These are phyloP conservation scores for Amanita subjunquillea DNA, from an alignment of 768 basidiomycete genomes.

Conservation along the genomic window DNA sequence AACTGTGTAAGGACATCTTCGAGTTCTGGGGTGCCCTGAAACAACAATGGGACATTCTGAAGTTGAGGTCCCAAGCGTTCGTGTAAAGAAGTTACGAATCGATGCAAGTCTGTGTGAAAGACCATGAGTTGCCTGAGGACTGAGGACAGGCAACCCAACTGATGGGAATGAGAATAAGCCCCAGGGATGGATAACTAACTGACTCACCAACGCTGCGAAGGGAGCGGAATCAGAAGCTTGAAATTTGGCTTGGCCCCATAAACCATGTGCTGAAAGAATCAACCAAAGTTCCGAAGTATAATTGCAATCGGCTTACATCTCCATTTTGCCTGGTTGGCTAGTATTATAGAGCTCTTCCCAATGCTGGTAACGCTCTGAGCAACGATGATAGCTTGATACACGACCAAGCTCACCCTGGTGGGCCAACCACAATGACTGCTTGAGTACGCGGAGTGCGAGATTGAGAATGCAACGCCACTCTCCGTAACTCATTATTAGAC, in stretches of 20 bases:
- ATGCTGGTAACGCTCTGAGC: slow-evolving; percentile 25
- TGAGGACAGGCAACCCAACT: slow-evolving; percentile 62
- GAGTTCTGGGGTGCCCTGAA: slow-evolving; percentile 62
- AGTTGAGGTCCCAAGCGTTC: slow-evolving; percentile 60
- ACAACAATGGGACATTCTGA: slow-evolving; percentile 58
- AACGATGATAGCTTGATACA: neutral
- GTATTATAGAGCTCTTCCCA: slow-evolving; percentile 68
- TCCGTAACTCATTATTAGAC: slow-evolving; percentile 33
- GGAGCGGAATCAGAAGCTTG: slow-evolving; percentile 56
- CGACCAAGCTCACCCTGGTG: slow-evolving; percentile 40
- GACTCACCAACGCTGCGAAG: slow-evolving; percentile 50
- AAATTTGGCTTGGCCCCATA: slow-evolving; percentile 75
- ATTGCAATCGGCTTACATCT: slow-evolving; percentile 30
- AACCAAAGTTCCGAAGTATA: slow-evolving; percentile 7
- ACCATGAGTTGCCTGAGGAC: slow-evolving; percentile 68
- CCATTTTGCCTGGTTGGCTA: slow-evolving; percentile 67
- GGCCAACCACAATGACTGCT: slow-evolving; percentile 50
- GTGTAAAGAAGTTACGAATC: slow-evolving; percentile 49
- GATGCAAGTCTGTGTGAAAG: slow-evolving; percentile 59
- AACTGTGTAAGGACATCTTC: slow-evolving; percentile 50
- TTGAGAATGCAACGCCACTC: slow-evolving; percentile 31
- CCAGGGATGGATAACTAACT: neutral
- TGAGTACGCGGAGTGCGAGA: slow-evolving; percentile 41
- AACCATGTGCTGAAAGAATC: slow-evolving; percentile 39
- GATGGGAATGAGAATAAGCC: neutral